Evolutionary conservation across 2,329 filamentous ascomycete genomes (phyloP), one percentile per base, ranked within the genome.

Genomic region (Tolypocladium tropicale): DNA sequence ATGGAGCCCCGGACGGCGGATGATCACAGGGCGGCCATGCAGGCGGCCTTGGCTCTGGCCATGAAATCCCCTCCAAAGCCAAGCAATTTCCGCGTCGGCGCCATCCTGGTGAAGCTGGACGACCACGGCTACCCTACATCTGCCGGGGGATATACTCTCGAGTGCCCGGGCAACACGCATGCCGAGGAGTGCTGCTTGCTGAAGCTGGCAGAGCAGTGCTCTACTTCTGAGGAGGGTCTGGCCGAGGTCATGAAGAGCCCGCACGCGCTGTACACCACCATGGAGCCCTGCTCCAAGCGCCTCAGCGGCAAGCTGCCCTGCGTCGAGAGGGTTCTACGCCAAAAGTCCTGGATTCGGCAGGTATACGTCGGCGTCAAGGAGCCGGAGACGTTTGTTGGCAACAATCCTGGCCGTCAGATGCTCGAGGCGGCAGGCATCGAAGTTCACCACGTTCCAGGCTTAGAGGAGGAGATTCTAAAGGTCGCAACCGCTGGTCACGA

Each of bases 1-100:
- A 69, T 69, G 66, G 55, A 56, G 53, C 58, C 58, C 32, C 54
- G 64, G 57, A 59, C 60, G 10, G 60, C 61, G 7, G 72, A 68
- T 34, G 72, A 80, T 56, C 79, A 82, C 66, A 66, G 67, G 52
- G 71, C 67, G 2, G 75, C 75, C 67, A 88, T 97, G 76, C 80
- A 76, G 55, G 75, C 86, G 56, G 90, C 90, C 39, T 81, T 97
- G 56, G 74, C 79, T n/a, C 78, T 91, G 60, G 92, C 94, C 14
- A 78, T 80, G 37, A 81, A 87, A 60, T 95, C 92, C 12, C 89
- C 90, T 2, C 90, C 90, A 32, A 91, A 88, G 65, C 88, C 92
- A 2, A 91, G 90, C 53, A 97, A 97, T 71, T 99, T 91, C 75
- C 84, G 93, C 58, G 92, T 99, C 25, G 94, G 94, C 46, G 94